Evolutionary conservation across 345 rosid species (phyloP), one percentile per base, ranked within the genome.

Genomic region (Erucastrum elatum): DNA sequence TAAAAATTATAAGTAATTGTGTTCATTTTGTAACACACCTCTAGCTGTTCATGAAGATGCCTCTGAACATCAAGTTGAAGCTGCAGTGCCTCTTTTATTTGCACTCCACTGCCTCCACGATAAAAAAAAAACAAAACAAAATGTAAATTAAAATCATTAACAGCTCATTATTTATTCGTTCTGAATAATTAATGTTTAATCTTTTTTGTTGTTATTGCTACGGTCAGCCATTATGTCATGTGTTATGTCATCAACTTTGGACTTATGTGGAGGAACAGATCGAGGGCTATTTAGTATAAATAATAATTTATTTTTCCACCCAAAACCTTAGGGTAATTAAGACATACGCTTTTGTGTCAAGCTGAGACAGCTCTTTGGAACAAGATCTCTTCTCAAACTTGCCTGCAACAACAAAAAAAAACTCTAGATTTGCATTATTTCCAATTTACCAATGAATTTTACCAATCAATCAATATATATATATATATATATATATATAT

Each of bases 41-140:
- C 98, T 78, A 95, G 71, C 80, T 93, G 99, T 73, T 95, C 98
- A 63, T 93, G 97, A 53, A 95, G 96, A 79, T 88, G 91, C 87
- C 89, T 86, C 77, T 95, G 99, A 53, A 93, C 94, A 75, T 93
- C 97, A 53, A 91, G 78, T 67, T 91, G 99, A 64, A 93, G 85
- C 69, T 87, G 91, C 63, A 93, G 75, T 11, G 99, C 96, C 83
- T 93, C 99, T 66, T 82, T 82, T 74, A 91, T 85, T 70, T 89
- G 97, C 64, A 86, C 59, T 73, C 93, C 82, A 69, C 97, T 91
- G 92, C 80, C 10, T 68, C 75, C 71, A 80, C 69, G 46, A 66
- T 64, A 46, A 21, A 11, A 56, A 46, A 21, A 11, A 46, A 33
- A 26, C 2, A 51, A 59, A 72, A 59, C 11, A 63, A n/a, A n/a